phyloP scores from a whole-genome alignment of 371 early-diverging fungal species.

The Batkoa obscura region DNA sequence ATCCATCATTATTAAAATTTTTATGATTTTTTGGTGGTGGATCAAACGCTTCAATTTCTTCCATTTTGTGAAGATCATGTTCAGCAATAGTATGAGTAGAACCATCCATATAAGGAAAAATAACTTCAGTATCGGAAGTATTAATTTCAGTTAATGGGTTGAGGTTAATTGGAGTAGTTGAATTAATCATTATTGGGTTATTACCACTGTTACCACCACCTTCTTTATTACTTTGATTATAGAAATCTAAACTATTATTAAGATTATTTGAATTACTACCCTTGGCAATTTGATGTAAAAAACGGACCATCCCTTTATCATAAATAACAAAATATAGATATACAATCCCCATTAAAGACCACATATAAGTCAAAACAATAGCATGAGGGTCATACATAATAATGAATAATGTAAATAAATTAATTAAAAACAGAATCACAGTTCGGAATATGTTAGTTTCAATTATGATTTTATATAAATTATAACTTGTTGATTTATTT shows the following conservation, averaged over 20 bases:
- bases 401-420: neutral
- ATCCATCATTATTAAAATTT: neutral
- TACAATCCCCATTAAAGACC: constrained; percentile 4
- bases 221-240: too few relatives aligned
- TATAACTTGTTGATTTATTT: neutral
- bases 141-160: too few relatives aligned
- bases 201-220: too few relatives aligned
- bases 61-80: too few relatives aligned
- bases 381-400: neutral
- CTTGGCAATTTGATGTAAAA: neutral
- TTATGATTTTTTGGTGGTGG: neutral
- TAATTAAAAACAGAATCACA: neutral
- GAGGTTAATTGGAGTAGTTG: too few relatives aligned
- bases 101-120: too few relatives aligned
- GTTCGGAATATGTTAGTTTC: constrained; percentile 7
- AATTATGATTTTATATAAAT: constrained; percentile 1
- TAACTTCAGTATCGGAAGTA: too few relatives aligned
- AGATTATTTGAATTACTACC: neutral
- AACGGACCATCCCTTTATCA: constrained; percentile 6
- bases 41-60: too few relatives aligned
- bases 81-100: too few relatives aligned
- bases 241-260: too few relatives aligned
- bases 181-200: too few relatives aligned
- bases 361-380: neutral
- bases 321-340: constrained; percentile 6